These are phyloP conservation scores for Begonia loranthoides DNA, from an alignment of 306 rosid genomes.

Conservation along the genomic window DNA sequence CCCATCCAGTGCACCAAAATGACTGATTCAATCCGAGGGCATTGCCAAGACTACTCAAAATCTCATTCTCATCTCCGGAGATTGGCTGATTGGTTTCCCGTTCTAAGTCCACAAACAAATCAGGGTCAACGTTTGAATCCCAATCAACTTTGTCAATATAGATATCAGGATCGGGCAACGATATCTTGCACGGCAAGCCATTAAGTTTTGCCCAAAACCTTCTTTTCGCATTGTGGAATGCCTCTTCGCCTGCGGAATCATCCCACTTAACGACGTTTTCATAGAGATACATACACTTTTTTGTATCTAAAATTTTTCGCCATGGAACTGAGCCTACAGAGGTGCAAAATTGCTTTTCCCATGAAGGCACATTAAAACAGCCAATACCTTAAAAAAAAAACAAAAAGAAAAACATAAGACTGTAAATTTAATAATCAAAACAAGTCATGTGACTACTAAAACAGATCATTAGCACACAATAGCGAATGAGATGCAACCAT, in stretches of 20 bases:
- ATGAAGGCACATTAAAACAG: conserved; percentile 36
- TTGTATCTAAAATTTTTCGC: conserved; percentile 44
- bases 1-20: conserved; percentile 34
- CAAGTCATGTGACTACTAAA: conserved; percentile 8
- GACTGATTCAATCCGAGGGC: conserved; percentile 27
- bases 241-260: conserved; percentile 70
- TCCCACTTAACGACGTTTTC: conserved; percentile 49
- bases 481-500: conserved; percentile 3
- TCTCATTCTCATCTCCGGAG: conserved; percentile 10
- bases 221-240: conserved; percentile 63
- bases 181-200: conserved; percentile 24
- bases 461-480: conserved; percentile 2
- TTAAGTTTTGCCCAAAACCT: conserved; percentile 55
- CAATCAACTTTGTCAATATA: conserved; percentile 56
- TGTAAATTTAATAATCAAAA: conserved; percentile 5
- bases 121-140: conserved; percentile 42
- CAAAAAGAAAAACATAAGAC: conserved; percentile 5
- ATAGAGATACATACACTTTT: conserved; percentile 35
- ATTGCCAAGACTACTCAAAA: conserved; percentile 20
- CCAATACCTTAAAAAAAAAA: conserved; percentile 25
- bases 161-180: conserved; percentile 57
- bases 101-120: conserved; percentile 47
- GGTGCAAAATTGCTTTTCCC: conserved; percentile 68
- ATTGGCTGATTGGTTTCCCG: conserved; percentile 16
- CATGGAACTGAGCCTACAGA: conserved; percentile 55